Evolutionary conservation across 1,284 basidiomycete genomes (phyloP), one percentile per base, ranked within the genome.

Genomic region (Anthracocystis walkeri): DNA sequence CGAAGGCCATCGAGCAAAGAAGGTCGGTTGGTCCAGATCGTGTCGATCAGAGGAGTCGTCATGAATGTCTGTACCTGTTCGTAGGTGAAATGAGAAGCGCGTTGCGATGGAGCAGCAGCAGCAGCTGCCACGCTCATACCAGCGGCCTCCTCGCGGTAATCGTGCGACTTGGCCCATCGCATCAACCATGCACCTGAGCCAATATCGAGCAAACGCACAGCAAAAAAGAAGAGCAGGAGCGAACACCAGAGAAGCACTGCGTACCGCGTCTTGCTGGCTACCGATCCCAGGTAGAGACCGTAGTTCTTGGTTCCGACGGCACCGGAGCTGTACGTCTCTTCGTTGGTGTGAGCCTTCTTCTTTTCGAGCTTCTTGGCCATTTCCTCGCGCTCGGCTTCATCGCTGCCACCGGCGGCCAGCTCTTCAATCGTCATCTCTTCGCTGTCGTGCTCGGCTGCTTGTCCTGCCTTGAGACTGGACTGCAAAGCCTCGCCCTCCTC

Each of bases 101-200:
- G 61, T 46, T 61, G 48, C 16, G 54, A 40, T 27, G 60, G 16
- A 11, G 33, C 35, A 7, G 8, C 33, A 10, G 33, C 18, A 29
- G 33, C 18, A 29, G 57, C 45, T 25, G 58, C 58, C 12, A 73
- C 35, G 7, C 54, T 55, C 3, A 52, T 14, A 35, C 20, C 50
- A 2, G 42, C 27, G 5, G 54, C 20, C 42, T 71, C 62, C 25
- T 72, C 55, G 18, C 54, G 56, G 33, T 73, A 65, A 18, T 81
- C 77, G 60, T 83, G 82, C 35, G 81, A 80, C 10, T 64, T 59
- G 18, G 83, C 83, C 83, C 83, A 85, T 50, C 66, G 53, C 46
- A 80, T 77, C n/a, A 85, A 69, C 83, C 82, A 84, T 0, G 81
- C 81, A 14, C 81, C 77, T 5, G 72, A 77, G 18, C 70, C 65